phyloP scores from a whole-genome alignment of 352 stramenopile species.

The Thraustochytrium sp. region DNA sequence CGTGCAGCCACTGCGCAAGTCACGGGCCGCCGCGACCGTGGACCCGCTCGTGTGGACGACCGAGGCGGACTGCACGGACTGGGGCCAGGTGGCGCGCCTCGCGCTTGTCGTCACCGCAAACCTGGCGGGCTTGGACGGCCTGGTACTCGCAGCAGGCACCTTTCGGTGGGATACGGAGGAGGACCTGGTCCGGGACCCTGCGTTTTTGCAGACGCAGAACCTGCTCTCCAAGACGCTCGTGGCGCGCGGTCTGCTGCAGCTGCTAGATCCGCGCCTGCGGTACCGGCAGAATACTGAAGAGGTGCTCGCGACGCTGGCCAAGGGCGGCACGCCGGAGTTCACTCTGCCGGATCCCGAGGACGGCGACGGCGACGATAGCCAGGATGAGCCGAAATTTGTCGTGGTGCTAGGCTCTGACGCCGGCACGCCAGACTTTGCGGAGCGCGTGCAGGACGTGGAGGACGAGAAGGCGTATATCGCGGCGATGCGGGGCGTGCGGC shows the following conservation, averaged over 20 bases:
- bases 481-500: background rate
- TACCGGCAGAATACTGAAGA: background rate
- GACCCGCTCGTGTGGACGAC: slow-evolving; percentile 6
- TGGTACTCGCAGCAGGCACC: background rate
- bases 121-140: background rate
- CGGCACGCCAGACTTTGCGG: slow-evolving; percentile 18
- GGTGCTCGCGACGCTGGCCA: too few species aligned
- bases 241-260: background rate
- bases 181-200: background rate
- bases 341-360: background rate
- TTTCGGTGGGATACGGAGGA: slow-evolving; percentile 12
- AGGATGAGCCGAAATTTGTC: background rate
- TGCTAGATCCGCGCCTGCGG: background rate
- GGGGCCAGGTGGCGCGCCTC: background rate
- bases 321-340: background rate
- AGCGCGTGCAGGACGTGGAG: background rate
- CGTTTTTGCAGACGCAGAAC: background rate
- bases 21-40: background rate
- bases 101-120: background rate
- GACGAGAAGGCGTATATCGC: background rate
- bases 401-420: slow-evolving; percentile 20
- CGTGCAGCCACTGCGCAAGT: background rate
- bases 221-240: background rate
- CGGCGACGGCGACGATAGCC: background rate
- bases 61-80: background rate